Base-by-base conservation (phyloP, 2,329 filamentous ascomycete species). In the Colletotrichum liaoningense region DNA sequence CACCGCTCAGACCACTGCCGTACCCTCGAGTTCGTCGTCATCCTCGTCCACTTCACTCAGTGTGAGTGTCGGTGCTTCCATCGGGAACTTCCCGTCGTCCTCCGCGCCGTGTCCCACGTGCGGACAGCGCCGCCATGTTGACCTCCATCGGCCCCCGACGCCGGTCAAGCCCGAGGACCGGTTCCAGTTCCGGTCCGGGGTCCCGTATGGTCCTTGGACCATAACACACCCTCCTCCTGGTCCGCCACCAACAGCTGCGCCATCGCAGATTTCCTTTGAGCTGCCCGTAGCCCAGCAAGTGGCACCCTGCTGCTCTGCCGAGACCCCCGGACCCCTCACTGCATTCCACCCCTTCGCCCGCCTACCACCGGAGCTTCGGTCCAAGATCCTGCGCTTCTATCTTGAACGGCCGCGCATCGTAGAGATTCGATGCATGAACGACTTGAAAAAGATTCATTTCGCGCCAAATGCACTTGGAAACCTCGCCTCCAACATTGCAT, bases 281-380 rank as follows among this genome's bases (percentile, higher is more conserved):
- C 38, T 58, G 5, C 33, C 59, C 24, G 26, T 42, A 6, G 5
- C 60, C 11, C 46, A 54, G 24, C 42, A 49, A 49, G n/a, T 57
- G 38, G 49, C 33, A 1, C 16, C 38, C 14, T n/a, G 56, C 22
- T 14, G 22, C 56, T n/a, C 22, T 56, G n/a, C 26, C 14, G 52
- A 66, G 42, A 56, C 35, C 5, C 16, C 46, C 9, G 42, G n/a
- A 7, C 56, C 68, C 22, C 69, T 72, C 30, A 55, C 57, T 16
- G 35, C 63, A 26, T 74, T 74, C 46, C 82, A 79, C 52, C 76
- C 80, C 56, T 88, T 88, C 74, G 74, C 80, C 19, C 78, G 78
- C 30, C 84, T 88, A 2, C 87, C 87, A 0, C 77, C 82, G 14
- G 87, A 88, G 76, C 79, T 88, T n/a, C 85, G 87, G 14, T 79